Evolutionary conservation across 1,139 yeast genomes (phyloP), one percentile per base, ranked within the genome.

Genomic region (Yamadazyma jaroonii): DNA sequence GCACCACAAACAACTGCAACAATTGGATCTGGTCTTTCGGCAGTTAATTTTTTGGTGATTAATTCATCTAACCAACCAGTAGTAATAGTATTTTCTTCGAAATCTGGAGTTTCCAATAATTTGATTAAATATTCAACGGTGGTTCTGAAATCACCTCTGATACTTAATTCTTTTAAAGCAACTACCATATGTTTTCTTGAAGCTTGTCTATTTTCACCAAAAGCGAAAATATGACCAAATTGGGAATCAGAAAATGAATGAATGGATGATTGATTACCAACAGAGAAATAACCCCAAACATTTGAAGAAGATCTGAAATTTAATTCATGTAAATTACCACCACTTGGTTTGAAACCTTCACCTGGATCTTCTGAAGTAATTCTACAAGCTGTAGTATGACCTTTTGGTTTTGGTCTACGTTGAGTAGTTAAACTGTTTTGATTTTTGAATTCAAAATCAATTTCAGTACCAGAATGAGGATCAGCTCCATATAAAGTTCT

Each of bases 241-340:
- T 92, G 98, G 38, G 98, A 90, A 64, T 92, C 98, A 21, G 96
- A 85, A 70, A 89, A 92, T 4, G 97, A 89, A 67, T 92, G 98
- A 57, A 92, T 94, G 39, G 96, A 92, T 46, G 97, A 95, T 62
- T 88, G 94, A 64, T 87, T 89, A 53, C 95, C 90, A 40, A 92
- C 97, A 11, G 96, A 87, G 77, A 92, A 92, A 64, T 92, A 92
- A 72, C 98, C 98, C 98, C 98, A 92, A 36, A 92, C 98, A 54
- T 92, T 92, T 14, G 97, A 88, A 29, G 95, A 84, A 3, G 98
- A 92, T 62, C 97, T 79, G 75, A 92, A 92, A 62, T 92, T 94
- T 60, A 92, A 79, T 61, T 92, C 98, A 53, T 89, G 96, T 66
- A 92, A 76, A 43, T 90, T 81, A 72, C 98, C 98, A 57, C 96